Conservation (phyloP, 805 yeast species). For the Zygosaccharomyces pseudorouxii region DNA sequence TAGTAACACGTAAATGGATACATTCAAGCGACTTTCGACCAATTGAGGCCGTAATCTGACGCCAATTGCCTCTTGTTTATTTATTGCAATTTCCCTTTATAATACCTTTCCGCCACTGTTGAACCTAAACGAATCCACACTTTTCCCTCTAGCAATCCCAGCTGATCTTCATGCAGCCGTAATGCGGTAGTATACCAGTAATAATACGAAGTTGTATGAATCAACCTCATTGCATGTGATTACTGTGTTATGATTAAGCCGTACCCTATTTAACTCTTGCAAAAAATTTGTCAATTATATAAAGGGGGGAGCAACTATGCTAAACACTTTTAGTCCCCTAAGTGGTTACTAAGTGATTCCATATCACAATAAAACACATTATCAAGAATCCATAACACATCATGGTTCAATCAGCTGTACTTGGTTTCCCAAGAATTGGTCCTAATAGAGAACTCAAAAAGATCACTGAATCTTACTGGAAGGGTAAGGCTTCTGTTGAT, state of each 20-base stretch:
- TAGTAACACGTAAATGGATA: not conserved
- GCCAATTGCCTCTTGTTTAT: not conserved
- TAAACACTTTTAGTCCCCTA: not conserved
- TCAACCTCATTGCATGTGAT: slow-evolving; percentile 6
- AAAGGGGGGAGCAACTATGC: not conserved
- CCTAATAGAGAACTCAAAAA: slow-evolving; percentile 99
- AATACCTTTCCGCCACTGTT: not conserved
- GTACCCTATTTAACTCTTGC: not conserved
- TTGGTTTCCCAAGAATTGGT: slow-evolving; percentile 99
- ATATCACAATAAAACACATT: not conserved
- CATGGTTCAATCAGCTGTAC: slow-evolving; percentile 95
- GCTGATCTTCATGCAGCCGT: not conserved
- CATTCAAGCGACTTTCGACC: not conserved
- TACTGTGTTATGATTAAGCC: slow-evolving; percentile 1
- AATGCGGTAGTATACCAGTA: not conserved
- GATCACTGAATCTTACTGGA: slow-evolving; percentile 99
- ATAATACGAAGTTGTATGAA: not conserved
- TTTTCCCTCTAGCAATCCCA: not conserved
- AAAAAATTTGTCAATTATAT: slow-evolving; percentile 3
- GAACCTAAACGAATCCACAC: not conserved
- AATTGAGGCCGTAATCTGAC: not conserved
- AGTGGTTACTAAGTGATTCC: not conserved
- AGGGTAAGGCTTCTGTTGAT: slow-evolving; percentile 83
- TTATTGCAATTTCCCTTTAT: not conserved
- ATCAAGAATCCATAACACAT: slow-evolving; percentile 15